Base-by-base conservation (phyloP, 192 early-diverging fungal genomes). In the Coemansia reversa region DNA sequence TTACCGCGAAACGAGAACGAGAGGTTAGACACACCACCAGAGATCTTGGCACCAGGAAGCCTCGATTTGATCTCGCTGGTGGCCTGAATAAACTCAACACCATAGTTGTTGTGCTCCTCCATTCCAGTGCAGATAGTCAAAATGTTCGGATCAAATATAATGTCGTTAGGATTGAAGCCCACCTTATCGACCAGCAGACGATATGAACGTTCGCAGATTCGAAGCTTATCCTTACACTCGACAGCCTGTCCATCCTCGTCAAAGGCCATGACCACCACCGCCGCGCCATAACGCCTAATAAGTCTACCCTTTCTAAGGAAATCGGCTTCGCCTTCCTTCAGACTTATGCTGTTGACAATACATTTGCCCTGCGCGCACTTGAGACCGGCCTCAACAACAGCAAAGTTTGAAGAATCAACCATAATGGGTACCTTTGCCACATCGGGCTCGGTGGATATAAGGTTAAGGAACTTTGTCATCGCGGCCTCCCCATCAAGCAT, bases 321-420 rank as follows among this genome's bases (percentile, higher is more conserved):
- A 62, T 96, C 95, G 28, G 74, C 90, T 63, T 93, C 92, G 59
- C 95, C 95, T 70, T 94, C 95, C 79, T 98, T 98, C 62, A 98
- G 80, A 32, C 91, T 93, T 64, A 98, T 96, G 58, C 91, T 93
- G 84, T 98, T 98, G 71, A 98, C 95, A 59, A 98, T 95, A 70
- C 94, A 96, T 71, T 98, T 98, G 63, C 95, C 95, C 81, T 98
- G 95, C 2, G 88, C 90, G 69, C 94, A 98, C 77, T 94, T 95
- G 65, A 98, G 84, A 24, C 95, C 95, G 3, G 95, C 95, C 60
- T 94, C 86, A 29, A 98, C 88, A 12, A 98, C 94, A n/a, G 91
- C 92, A 85, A 98, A 98, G 79, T 98, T 98, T 63, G 93, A 95
- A 20, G 94, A 96, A 76, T 98, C 95, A 12, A 98, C 84, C 95